These are phyloP conservation scores for Fusarium stilboides DNA, from an alignment of 2,329 filamentous ascomycete species.

Conservation along the genomic window DNA sequence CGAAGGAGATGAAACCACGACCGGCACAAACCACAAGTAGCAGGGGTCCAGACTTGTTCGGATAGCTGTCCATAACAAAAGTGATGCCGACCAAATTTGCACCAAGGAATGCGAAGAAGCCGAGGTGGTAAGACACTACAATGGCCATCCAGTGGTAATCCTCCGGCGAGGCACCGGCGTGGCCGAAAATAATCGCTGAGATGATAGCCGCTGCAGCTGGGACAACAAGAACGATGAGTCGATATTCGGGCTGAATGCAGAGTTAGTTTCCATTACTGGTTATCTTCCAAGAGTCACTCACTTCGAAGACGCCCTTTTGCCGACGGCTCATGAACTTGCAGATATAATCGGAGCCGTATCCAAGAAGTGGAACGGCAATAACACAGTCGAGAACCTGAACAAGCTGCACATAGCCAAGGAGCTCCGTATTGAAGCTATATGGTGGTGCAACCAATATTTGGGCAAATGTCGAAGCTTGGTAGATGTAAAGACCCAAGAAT, in stretches of 20 bases:
- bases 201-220: constrained; percentile 9
- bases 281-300: rapidly evolving
- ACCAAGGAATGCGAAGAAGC: constrained; percentile 16
- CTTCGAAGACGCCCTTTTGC: constrained; percentile 6
- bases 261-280: neutral
- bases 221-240: constrained; percentile 2
- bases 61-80: constrained; percentile 21
- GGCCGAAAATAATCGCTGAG: constrained; percentile 5
- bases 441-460: neutral
- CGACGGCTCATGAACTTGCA: constrained; percentile 23
- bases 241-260: neutral
- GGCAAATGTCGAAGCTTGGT: constrained; percentile 15
- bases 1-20: constrained; percentile 6
- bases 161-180: constrained; percentile 5
- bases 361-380: constrained; percentile 5
- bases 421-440: neutral
- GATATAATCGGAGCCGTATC: constrained; percentile 3
- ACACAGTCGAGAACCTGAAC: constrained; percentile 9
- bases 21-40: constrained; percentile 15
- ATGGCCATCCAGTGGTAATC: constrained; percentile 24
- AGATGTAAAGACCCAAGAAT: constrained; percentile 22
- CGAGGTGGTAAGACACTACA: constrained; percentile 3
- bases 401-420: constrained; percentile 16
- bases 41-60: constrained; percentile 8
- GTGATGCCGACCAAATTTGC: constrained; percentile 18